These are phyloP conservation scores for Neocallimastix lanati DNA, from an alignment of 192 early-diverging fungal species.

Conservation along the genomic window DNA sequence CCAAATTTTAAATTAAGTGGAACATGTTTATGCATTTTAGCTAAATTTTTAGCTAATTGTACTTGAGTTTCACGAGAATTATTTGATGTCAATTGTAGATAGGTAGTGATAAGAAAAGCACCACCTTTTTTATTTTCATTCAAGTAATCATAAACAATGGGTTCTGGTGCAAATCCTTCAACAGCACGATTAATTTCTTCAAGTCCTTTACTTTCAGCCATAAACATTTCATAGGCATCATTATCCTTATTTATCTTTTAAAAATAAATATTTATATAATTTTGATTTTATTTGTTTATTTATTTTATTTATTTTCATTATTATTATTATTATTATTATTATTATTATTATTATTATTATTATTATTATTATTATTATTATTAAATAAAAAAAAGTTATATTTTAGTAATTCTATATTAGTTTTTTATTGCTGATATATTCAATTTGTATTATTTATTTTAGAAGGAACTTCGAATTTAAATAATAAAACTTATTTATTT, in stretches of 20 bases:
- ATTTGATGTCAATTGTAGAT: neutral
- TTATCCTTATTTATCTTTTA: neutral
- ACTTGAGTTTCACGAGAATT: neutral
- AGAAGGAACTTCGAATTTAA: too few species aligned
- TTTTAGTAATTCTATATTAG: too few species aligned
- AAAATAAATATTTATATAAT: neutral
- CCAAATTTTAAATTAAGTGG: neutral
- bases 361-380: too few species aligned
- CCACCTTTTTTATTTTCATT: neutral
- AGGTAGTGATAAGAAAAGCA: neutral
- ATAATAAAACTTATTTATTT: neutral
- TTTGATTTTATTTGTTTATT: too few species aligned
- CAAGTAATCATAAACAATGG: neutral
- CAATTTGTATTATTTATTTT: too few species aligned
- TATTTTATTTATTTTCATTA: too few species aligned
- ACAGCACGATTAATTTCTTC: neutral
- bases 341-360: too few species aligned
- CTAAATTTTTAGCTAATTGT: neutral
- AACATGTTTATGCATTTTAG: neutral
- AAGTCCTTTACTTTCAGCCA: neutral
- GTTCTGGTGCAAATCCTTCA: neutral
- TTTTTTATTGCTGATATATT: too few species aligned
- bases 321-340: too few species aligned
- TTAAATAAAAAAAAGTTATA: too few species aligned
- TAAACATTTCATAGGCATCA: neutral